Conservation (phyloP, 768 basidiomycete species). For the Lentinula aciculospora region DNA sequence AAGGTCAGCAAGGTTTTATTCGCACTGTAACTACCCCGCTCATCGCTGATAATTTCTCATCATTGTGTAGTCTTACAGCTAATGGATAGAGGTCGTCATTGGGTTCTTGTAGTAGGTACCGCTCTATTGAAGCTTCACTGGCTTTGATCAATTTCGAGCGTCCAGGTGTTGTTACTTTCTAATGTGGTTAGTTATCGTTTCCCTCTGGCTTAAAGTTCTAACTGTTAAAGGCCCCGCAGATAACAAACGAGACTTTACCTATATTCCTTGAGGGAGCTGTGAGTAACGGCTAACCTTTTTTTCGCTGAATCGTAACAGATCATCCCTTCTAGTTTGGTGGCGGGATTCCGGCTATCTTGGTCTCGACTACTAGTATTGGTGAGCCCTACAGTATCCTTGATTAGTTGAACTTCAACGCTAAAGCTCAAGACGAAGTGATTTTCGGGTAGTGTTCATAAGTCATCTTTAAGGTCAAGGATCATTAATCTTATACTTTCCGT, state of each 20-base stretch:
- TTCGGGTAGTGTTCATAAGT: slow-evolving; percentile 57
- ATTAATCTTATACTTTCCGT: slow-evolving; percentile 1
- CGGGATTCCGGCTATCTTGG: slow-evolving; percentile 69
- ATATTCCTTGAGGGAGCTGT: slow-evolving; percentile 78
- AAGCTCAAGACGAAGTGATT: slow-evolving; percentile 42
- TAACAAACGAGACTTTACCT: slow-evolving; percentile 78
- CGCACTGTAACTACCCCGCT: not conserved
- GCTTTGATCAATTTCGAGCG: not conserved
- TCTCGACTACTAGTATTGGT: slow-evolving; percentile 77
- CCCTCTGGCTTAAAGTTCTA: too few relatives aligned
- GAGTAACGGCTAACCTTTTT: slow-evolving; percentile 16
- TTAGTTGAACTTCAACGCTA: not conserved
- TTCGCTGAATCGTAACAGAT: not conserved
- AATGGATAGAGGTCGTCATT: slow-evolving; percentile 70
- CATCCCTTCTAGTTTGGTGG: slow-evolving; percentile 40
- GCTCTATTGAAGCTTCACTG: not conserved
- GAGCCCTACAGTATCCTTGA: slow-evolving; percentile 11
- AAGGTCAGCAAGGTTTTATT: slow-evolving; percentile 36
- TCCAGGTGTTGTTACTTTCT: slow-evolving; percentile 74
- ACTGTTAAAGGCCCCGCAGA: slow-evolving; percentile 28
- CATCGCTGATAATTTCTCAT: not conserved
- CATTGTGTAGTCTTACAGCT: slow-evolving; percentile 40
- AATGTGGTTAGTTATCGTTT: slow-evolving; percentile 61
- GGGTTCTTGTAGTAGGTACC: slow-evolving; percentile 82
- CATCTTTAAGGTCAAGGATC: not conserved